Base-by-base conservation (phyloP, 2,329 filamentous ascomycete species). In the Claviceps quebecensis region DNA sequence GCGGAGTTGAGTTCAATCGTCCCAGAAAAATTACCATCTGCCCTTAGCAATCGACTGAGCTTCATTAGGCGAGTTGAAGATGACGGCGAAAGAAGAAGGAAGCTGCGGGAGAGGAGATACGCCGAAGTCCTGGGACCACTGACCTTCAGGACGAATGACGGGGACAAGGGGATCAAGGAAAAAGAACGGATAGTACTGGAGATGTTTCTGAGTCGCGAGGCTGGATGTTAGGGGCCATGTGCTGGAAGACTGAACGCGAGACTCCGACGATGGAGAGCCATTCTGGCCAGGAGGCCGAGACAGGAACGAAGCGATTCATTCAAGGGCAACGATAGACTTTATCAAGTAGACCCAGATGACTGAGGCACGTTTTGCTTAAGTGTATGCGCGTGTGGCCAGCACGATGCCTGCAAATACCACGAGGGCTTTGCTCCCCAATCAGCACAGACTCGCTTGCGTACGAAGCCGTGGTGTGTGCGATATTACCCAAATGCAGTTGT, bases 151-250 rank as follows among this genome's bases (percentile, higher is more conserved):
- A 59, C 58, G 39, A 70, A 66, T 52, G 69, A 69, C 2, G 73
- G 78, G 65, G 83, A 86, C 56, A 81, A 73, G 54, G 67, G 69
- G 0, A 65, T 73, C 14, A 80, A 83, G 56, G 85, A 85, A 52
- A 77, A 78, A 62, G 84, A 81, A 69, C 73, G 74, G 52, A 74
- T 74, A 9, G 67, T 90, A 13, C 63, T 94, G 34, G 85, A 89
- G 62, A 69, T 87, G 29, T 94, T 94, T 55, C 51, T 71, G 51
- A 60, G 63, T 52, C 60, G 60, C 45, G 66, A 68, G 47, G 58
- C 61, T 39, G 59, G 53, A 14, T 61, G 58, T 56, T 67, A 67
- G 64, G 58, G 56, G 56, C 57, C 38, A 11, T 43, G 29, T 39
- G 39, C 50, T 19, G 43, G 16, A 45, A 39, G 29, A 54, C 23